These are phyloP conservation scores for Scedosporium minutisporum DNA, from an alignment of 2,329 filamentous ascomycete species.

Conservation along the genomic window DNA sequence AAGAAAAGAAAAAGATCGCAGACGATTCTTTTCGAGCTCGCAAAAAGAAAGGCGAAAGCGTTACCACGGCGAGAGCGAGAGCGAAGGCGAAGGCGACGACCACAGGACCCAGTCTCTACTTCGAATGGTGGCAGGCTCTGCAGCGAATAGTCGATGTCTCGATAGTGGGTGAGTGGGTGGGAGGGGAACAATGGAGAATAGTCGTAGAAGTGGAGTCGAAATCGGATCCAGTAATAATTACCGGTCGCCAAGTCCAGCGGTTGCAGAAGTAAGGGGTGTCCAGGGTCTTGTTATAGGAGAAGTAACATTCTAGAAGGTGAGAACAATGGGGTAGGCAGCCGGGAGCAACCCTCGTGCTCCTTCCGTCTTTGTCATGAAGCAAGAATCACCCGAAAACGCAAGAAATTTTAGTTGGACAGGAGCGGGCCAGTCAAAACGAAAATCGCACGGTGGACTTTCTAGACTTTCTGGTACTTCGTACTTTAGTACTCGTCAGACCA, in stretches of 20 bases:
- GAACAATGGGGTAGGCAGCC: constrained; percentile 5
- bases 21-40: no score
- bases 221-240: constrained; percentile 1
- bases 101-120: neutral
- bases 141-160: neutral
- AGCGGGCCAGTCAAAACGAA: neutral
- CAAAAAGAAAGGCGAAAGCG: no score
- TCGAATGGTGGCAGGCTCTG: neutral
- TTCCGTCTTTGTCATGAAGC: constrained; percentile 1
- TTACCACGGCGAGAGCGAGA: neutral
- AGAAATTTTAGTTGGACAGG: neutral
- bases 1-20: neutral
- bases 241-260: constrained; percentile 1
- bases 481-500: neutral
- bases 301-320: constrained; percentile 8
- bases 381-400: neutral
- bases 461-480: neutral
- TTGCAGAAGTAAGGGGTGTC: constrained; percentile 7
- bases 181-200: constrained; percentile 1
- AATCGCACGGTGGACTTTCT: neutral
- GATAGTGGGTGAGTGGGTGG: neutral
- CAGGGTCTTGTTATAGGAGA: constrained; percentile 5
- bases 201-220: neutral
- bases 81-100: neutral
- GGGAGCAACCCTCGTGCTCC: neutral